phyloP scores from a whole-genome alignment of 2,329 filamentous ascomycete species.

The Chaetomium sp. region DNA sequence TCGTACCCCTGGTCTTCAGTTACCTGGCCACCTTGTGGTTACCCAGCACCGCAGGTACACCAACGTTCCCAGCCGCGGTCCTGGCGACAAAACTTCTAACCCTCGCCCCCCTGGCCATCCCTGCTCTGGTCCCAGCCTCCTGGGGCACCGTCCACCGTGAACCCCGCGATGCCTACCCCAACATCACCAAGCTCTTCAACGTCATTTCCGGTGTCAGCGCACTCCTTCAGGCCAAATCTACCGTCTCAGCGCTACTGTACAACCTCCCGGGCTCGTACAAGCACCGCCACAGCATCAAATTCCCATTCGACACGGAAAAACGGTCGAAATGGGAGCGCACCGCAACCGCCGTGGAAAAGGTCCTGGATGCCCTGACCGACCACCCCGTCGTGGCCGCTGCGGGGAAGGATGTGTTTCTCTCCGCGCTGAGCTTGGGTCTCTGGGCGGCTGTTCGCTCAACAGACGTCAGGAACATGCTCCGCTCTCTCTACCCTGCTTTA shows the following conservation, averaged over 20 bases:
- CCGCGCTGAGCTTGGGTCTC: constrained; percentile 44
- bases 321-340: constrained; percentile 39
- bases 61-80: constrained; percentile 33
- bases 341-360: constrained; percentile 38
- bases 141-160: constrained; percentile 42
- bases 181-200: constrained; percentile 42
- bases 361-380: constrained; percentile 45
- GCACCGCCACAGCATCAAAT: constrained; percentile 42
- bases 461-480: constrained; percentile 44
- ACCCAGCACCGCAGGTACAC: constrained; percentile 36
- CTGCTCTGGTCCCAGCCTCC: constrained; percentile 41
- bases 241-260: constrained; percentile 36
- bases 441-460: constrained; percentile 52
- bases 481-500: constrained; percentile 30
- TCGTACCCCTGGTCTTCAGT: constrained; percentile 30
- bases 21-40: constrained; percentile 32
- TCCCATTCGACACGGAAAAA: constrained; percentile 41
- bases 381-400: constrained; percentile 53
- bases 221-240: constrained; percentile 40
- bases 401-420: constrained; percentile 53
- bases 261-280: constrained; percentile 43
- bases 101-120: constrained; percentile 40
- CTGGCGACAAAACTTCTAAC: constrained; percentile 32
- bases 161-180: constrained; percentile 33
- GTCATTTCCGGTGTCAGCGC: constrained; percentile 39